Evolutionary conservation across 345 rosid genomes (phyloP).

Genomic region (Raphanus raphanistrum): DNA sequence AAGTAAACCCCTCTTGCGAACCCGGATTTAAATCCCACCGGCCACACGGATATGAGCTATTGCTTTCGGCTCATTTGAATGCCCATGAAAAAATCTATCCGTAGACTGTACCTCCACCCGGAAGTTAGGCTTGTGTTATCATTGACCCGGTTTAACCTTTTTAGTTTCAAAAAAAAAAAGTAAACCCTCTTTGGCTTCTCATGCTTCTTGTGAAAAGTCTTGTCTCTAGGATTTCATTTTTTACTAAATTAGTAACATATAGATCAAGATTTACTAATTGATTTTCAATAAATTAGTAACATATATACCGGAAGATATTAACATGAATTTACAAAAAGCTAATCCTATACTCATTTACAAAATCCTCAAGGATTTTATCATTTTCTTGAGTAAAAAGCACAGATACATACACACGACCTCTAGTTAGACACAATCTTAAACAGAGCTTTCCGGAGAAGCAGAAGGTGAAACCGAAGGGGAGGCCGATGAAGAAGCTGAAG

Average conservation of each 20-base stretch:
- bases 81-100: no score
- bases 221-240: no score
- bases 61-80: no score
- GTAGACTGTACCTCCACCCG: no score
- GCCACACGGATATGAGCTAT: no score
- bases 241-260: not conserved
- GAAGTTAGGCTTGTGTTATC: no score
- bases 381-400: not conserved
- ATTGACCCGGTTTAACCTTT: no score
- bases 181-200: no score
- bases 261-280: not conserved
- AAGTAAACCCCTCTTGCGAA: no score
- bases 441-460: slow-evolving; percentile 7
- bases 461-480: not conserved
- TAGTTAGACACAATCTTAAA: slow-evolving; percentile 5
- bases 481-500: not conserved
- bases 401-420: not conserved
- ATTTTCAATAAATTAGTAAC: not conserved
- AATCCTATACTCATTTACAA: slow-evolving; percentile 2
- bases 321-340: slow-evolving; percentile 18
- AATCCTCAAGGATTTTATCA: not conserved
- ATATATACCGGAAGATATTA: slow-evolving; percentile 1
- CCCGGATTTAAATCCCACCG: no score
- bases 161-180: no score
- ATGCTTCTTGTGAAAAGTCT: no score